These are phyloP conservation scores for Sextonia rubra DNA, from an alignment of 164 flowering plant species.

Conservation along the genomic window DNA sequence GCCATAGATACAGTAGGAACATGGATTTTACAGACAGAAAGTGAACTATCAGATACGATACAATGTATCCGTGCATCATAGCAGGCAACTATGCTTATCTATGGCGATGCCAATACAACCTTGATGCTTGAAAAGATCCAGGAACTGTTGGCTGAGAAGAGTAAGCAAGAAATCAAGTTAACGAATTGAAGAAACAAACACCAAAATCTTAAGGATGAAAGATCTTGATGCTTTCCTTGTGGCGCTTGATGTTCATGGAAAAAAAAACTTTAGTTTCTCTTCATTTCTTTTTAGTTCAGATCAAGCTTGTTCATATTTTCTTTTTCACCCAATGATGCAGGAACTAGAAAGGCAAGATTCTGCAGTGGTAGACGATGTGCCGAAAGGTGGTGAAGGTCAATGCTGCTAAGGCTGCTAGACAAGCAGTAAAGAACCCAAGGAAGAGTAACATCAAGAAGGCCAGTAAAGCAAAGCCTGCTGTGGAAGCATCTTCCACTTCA, in stretches of 20 bases:
- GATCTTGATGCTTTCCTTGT: constrained; percentile 71
- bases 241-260: constrained; percentile 52
- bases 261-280: background rate
- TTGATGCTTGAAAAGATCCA: constrained; percentile 81
- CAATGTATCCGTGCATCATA: too few relatives aligned
- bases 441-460: constrained; percentile 52
- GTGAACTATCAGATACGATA: too few relatives aligned
- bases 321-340: constrained; percentile 16
- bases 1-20: too few relatives aligned
- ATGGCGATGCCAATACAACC: constrained; percentile 69
- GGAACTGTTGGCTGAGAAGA: constrained; percentile 53
- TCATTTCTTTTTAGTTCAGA: background rate
- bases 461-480: constrained; percentile 25
- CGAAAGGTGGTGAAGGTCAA: constrained; percentile 13
- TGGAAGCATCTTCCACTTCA: constrained; percentile 22
- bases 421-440: constrained; percentile 28
- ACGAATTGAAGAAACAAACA: constrained; percentile 48
- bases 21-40: too few relatives aligned
- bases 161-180: constrained; percentile 53
- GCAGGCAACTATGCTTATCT: constrained; percentile 86
- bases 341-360: constrained; percentile 33
- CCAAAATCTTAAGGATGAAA: constrained; percentile 53
- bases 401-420: constrained; percentile 17
- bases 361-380: constrained; percentile 11
- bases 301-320: background rate